phyloP scores from a whole-genome alignment of 2,329 filamentous ascomycete genomes.

The Fusarium sp. region DNA sequence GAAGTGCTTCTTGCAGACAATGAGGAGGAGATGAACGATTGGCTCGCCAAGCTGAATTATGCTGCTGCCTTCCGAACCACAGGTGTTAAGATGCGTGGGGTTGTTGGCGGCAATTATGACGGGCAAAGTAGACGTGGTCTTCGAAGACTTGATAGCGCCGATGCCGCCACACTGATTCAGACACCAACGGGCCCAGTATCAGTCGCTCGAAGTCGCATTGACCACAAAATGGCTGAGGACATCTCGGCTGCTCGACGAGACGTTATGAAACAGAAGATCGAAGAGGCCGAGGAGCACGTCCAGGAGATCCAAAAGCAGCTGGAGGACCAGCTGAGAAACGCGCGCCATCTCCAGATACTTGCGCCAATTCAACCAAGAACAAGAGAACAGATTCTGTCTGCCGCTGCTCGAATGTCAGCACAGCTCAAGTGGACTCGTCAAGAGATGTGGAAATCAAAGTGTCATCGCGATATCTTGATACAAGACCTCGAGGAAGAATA shows the following conservation, averaged over 20 bases:
- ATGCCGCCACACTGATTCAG: constrained; percentile 70
- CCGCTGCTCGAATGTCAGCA: constrained; percentile 85
- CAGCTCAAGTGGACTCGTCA: constrained; percentile 94
- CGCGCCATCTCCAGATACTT: constrained; percentile 87
- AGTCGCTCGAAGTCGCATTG: constrained; percentile 78
- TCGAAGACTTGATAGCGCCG: constrained; percentile 75
- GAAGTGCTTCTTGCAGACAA: constrained; percentile 92
- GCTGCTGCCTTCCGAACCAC: constrained; percentile 93
- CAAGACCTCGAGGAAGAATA: constrained; percentile 86
- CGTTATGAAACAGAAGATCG: constrained; percentile 85
- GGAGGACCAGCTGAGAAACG: constrained; percentile 86
- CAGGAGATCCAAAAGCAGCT: constrained; percentile 79
- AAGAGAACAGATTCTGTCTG: constrained; percentile 85
- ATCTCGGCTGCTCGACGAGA: constrained; percentile 85
- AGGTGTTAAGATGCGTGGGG: constrained; percentile 89
- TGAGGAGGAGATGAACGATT: constrained; percentile 94
- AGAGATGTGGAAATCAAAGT: constrained; percentile 92
- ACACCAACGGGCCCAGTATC: constrained; percentile 80
- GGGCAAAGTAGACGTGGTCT: constrained; percentile 81
- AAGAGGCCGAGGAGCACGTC: constrained; percentile 84
- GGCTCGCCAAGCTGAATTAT: constrained; percentile 96
- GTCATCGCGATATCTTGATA: constrained; percentile 87
- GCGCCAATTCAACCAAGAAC: constrained; percentile 93
- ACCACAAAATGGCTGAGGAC: constrained; percentile 86
- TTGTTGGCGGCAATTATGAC: constrained; percentile 86